Percentiles rank a stretch among this genome's conserved stretches.
These are phyloP conservation scores for Sordariomycetes sp. DNA, from an alignment of 2,329 filamentous ascomycete species.

Conservation along the genomic window DNA sequence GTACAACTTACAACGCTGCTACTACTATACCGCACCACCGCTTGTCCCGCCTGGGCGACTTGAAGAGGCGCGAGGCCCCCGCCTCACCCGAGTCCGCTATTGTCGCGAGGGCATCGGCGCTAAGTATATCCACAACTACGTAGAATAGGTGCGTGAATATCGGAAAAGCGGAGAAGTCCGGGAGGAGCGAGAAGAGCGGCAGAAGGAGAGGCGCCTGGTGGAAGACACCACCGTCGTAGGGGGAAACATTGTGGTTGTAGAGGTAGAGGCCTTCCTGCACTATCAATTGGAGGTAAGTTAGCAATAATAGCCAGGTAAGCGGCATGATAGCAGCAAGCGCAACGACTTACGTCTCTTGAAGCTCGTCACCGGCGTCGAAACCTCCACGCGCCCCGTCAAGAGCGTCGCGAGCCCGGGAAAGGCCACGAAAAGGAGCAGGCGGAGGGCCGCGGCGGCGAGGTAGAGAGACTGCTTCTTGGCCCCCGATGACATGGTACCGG, in stretches of 20 bases:
- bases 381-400: conserved; percentile 83
- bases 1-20: conserved; percentile 58
- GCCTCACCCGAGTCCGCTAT: conserved; percentile 79
- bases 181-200: conserved; percentile 82
- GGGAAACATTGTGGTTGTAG: conserved; percentile 91
- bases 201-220: conserved; percentile 80
- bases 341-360: conserved; percentile 76
- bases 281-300: conserved; percentile 21
- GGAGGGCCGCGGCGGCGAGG: conserved; percentile 62
- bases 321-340: not conserved
- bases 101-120: conserved; percentile 64
- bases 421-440: conserved; percentile 66
- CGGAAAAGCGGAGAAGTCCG: conserved; percentile 54
- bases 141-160: conserved; percentile 74
- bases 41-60: conserved; percentile 66
- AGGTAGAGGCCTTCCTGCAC: conserved; percentile 95
- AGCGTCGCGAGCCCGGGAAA: conserved; percentile 80
- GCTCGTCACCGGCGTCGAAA: conserved; percentile 93
- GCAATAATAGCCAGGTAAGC: not conserved
- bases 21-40: conserved; percentile 66
- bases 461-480: conserved; percentile 40
- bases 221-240: conserved; percentile 86
- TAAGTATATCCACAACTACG: conserved; percentile 68
- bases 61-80: conserved; percentile 61
- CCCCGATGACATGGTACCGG: conserved; percentile 3